Conservation (phyloP, 2,329 filamentous ascomycete genomes). For the Delphinella strobiligena region DNA sequence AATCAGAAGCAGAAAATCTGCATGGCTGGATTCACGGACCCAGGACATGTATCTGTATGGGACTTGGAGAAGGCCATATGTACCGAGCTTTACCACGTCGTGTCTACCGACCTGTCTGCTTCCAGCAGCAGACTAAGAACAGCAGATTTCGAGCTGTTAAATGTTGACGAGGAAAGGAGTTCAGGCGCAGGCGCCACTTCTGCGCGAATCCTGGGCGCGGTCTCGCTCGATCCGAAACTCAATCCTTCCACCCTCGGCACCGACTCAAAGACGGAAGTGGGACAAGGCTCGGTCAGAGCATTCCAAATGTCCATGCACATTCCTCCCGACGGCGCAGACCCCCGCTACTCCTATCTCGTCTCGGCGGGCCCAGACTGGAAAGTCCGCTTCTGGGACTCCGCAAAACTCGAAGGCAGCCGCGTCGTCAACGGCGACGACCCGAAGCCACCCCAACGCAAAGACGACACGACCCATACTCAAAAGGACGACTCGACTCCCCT, state of each 20-base stretch:
- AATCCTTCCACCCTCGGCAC: not conserved
- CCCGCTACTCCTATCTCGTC: slow-evolving; percentile 70
- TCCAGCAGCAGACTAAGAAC: slow-evolving; percentile 21
- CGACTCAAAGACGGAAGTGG: slow-evolving; percentile 5
- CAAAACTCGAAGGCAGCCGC: slow-evolving; percentile 62
- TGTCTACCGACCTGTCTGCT: slow-evolving; percentile 44
- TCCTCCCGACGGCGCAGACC: slow-evolving; percentile 56
- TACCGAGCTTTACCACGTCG: slow-evolving; percentile 70
- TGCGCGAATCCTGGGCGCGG: slow-evolving; percentile 64
- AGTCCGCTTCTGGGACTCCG: slow-evolving; percentile 86
- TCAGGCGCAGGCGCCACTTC: slow-evolving; percentile 71
- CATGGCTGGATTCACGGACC: slow-evolving; percentile 74
- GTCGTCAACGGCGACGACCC: slow-evolving; percentile 67
- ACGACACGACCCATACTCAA: not conserved
- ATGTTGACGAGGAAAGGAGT: slow-evolving; percentile 71
- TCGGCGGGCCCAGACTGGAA: slow-evolving; percentile 84
- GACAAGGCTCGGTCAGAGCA: slow-evolving; percentile 53
- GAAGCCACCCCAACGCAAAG: slow-evolving; percentile 3
- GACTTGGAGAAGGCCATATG: slow-evolving; percentile 85
- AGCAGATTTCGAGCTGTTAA: slow-evolving; percentile 69
- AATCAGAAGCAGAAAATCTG: slow-evolving; percentile 73
- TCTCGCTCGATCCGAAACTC: slow-evolving; percentile 21
- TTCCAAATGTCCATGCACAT: slow-evolving; percentile 62
- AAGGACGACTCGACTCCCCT: slow-evolving; percentile 56
- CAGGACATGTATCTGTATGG: slow-evolving; percentile 89